Base-by-base conservation (phyloP, 352 stramenopile species). In the Saprolegnia parasitica region DNA sequence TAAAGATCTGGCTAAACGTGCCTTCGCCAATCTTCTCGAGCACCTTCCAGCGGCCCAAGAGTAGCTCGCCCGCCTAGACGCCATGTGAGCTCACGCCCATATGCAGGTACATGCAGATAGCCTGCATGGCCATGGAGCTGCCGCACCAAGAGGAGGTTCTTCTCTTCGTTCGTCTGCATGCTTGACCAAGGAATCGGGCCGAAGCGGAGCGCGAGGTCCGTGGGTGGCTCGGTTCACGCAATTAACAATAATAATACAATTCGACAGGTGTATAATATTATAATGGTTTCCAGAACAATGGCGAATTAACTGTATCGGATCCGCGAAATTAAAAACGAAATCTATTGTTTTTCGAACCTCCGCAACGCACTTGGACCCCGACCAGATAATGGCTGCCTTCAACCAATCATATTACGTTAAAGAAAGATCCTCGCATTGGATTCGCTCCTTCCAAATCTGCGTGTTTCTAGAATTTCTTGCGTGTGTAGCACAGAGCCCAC, bases 1-100 rank as follows among this genome's bases (percentile, higher is more conserved):
- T 88, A 74, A 93, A 95, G 63, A 95, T 95, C 74, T 95, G 86
- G 61, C 87, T 95, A 66, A 95, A 95, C 6, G 87, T 95, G 24
- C 87, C 87, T 79, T 95, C 87, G 68, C 87, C 87, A 46, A 95
- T 95, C 73, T 95, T 95, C 74, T 95, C 87, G 26, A 87, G 77
- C 62, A 95, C 81, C 52, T 89, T 89, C 87, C 87, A 95, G 55
- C 83, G 83, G 49, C 90, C 81, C 0, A 84, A 84, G 46, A 95
- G 80, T 47, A 95, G 78, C 74, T 95, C 87, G 54, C 87, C 87
- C 21, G 84, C 79, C 87, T 95, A 58, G 26, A 8, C 10, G 11
- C 16, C 50, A 49, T 20, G 18, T 35, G 60, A 5, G 23, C 4
- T 13, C 26, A 21, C 15, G 9, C 1, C 55, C 58, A 4, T 49